These are phyloP conservation scores for Penstemon davidsonii DNA, from an alignment of 257 asterid species.

Conservation along the genomic window DNA sequence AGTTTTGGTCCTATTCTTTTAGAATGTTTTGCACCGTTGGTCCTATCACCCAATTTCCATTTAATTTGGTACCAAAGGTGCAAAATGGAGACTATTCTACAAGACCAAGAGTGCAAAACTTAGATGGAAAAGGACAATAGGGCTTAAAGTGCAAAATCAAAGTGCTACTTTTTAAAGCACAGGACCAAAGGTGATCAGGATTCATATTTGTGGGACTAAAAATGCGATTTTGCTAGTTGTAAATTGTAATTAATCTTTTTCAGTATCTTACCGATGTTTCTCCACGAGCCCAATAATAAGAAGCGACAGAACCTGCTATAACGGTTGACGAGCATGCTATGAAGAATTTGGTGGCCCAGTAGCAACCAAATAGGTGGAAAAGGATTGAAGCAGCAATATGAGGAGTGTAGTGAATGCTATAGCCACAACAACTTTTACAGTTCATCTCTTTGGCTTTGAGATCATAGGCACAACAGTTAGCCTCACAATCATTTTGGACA, in stretches of 20 bases:
- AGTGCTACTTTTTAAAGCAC: too few species aligned
- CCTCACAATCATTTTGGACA: constrained; percentile 70
- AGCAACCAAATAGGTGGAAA: constrained; percentile 91
- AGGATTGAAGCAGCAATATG: constrained; percentile 80
- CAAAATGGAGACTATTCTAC: too few species aligned
- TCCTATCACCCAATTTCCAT: too few species aligned
- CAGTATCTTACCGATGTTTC: constrained; percentile 65
- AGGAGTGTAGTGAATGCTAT: constrained; percentile 68
- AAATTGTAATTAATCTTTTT: neutral
- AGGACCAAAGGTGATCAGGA: too few species aligned
- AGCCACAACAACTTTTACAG: constrained; percentile 95
- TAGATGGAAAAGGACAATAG: too few species aligned
- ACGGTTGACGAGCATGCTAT: constrained; percentile 80
- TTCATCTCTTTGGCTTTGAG: constrained; percentile 69
- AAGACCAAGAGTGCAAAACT: too few species aligned
- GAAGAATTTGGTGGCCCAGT: constrained; percentile 90
- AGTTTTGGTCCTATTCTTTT: too few species aligned
- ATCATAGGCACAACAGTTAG: constrained; percentile 94
- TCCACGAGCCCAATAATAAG: constrained; percentile 94
- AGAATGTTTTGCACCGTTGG: too few species aligned
- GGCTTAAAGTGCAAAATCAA: too few species aligned
- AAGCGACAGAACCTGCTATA: constrained; percentile 94
- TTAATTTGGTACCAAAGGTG: too few species aligned
- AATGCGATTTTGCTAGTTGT: neutral
- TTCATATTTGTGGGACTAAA: too few species aligned